Base-by-base conservation (phyloP, 2,329 filamentous ascomycete species). In the Seiridium unicorne region DNA sequence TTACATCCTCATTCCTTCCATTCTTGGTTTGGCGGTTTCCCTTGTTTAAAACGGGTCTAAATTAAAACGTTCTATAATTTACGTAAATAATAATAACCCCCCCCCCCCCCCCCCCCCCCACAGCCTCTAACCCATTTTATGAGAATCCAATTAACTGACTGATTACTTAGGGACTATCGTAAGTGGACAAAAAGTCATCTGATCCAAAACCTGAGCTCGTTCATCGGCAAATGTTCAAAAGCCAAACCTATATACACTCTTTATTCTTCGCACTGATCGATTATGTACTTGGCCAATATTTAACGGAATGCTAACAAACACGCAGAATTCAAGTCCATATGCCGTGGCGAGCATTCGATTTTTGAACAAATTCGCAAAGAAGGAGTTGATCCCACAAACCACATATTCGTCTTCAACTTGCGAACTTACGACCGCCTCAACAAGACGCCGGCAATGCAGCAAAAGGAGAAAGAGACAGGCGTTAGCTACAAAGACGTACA, bases 401-500 rank as follows among this genome's bases (percentile, higher is more conserved):
- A 98, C 74, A 88, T 99, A 38, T 97, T 96, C 76, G 84, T 96
- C 70, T 99, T 98, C 82, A 98, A 98, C 66, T 79, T 99, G 46
- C 86, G 95, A 26, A 93, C 90, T 1, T 99, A 96, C 71, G 95
- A 98, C 72, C 90, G 95, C 11, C 82, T 99, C 62, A 96, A 96
- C 76, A 90, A 89, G 66, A 97, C 92, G 0, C 84, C 87, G 1
- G 84, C 82, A 0, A 82, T 97, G 44, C 84, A 86, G 66, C 84
- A 89, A 67, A 87, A 91, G 60, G 93, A 97, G 72, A 84, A 93
- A 70, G 83, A 90, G 67, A 91, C 93, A 0, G 94, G 92, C 0
- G 86, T 97, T 56, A 88, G 84, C 55, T 97, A 97, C 70, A 86
- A 92, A 70, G 88, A 97, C 58, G 87, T 96, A 0, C 93, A 97